These are phyloP conservation scores for barrel medic (Medicago truncatula) DNA, from an alignment of 306 rosid species.

Conservation along the genomic window MtrunA17r5.0-ANR NC_053043.1:38506001-38506500, in stretches of 20 bases:
- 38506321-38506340: conserved; percentile 10
- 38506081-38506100: background rate
- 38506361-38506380: background rate
- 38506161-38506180: conserved; percentile 15
- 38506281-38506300: background rate
- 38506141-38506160: conserved; percentile 2
- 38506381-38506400: conserved; percentile 21
- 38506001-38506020: background rate
- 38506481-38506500: background rate
- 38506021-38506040: conserved; percentile 13
- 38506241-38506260: conserved; percentile 8
- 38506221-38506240: background rate
- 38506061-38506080: background rate
- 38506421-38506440: conserved; percentile 9
- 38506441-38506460: background rate
- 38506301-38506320: conserved; percentile 11
- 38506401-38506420: background rate
- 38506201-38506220: background rate
- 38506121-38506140: background rate
- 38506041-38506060: background rate
- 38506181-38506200: conserved; percentile 10
- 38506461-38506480: background rate
- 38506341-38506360: background rate
- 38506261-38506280: background rate
- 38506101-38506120: background rate